These are phyloP conservation scores for Fusarium marasasianum DNA, from an alignment of 2,329 filamentous ascomycete genomes.

Conservation along the genomic window DNA sequence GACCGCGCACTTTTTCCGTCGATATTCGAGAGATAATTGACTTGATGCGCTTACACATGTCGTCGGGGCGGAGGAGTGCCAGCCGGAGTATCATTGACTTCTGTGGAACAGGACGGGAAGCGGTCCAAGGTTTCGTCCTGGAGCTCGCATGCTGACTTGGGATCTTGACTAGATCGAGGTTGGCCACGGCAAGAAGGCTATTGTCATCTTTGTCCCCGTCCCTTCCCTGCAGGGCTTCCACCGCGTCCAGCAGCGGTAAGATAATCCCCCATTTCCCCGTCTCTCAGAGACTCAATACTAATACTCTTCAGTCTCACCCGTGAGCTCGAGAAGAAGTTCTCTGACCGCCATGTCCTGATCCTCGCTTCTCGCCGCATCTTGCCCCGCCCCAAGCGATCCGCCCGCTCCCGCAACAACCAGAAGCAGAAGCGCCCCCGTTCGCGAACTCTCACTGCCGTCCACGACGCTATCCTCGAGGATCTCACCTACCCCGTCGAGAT, in stretches of 20 bases:
- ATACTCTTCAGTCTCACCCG: constrained; percentile 82
- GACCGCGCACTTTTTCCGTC: constrained; percentile 34
- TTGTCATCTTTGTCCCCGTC: constrained; percentile 99
- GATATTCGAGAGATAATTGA: constrained; percentile 31
- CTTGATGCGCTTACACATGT: constrained; percentile 32
- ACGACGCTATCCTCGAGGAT: constrained; percentile 97
- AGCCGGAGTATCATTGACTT: constrained; percentile 54
- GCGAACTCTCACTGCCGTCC: constrained; percentile 96
- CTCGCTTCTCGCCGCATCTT: constrained; percentile 98
- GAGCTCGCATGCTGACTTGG: constrained; percentile 81
- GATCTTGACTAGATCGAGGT: constrained; percentile 92
- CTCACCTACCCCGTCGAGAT: constrained; percentile 99
- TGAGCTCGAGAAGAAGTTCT: constrained; percentile 99
- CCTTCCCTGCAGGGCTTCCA: constrained; percentile 98
- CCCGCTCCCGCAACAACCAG: constrained; percentile 93
- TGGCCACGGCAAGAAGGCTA: constrained; percentile 99
- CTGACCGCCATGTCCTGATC: constrained; percentile 99
- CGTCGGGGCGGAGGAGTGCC: constrained; percentile 42
- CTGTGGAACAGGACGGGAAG: constrained; percentile 77
- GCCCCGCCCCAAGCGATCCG: constrained; percentile 97
- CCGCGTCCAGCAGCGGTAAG: constrained; percentile 99
- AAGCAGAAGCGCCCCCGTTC: constrained; percentile 99
- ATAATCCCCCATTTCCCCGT: constrained; percentile 28
- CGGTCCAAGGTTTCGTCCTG: constrained; percentile 76
- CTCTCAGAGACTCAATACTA: constrained; percentile 7